These are phyloP conservation scores for Saccharomyces pastorianus DNA, from an alignment of 1,139 yeast genomes.

Conservation along the genomic window DNA sequence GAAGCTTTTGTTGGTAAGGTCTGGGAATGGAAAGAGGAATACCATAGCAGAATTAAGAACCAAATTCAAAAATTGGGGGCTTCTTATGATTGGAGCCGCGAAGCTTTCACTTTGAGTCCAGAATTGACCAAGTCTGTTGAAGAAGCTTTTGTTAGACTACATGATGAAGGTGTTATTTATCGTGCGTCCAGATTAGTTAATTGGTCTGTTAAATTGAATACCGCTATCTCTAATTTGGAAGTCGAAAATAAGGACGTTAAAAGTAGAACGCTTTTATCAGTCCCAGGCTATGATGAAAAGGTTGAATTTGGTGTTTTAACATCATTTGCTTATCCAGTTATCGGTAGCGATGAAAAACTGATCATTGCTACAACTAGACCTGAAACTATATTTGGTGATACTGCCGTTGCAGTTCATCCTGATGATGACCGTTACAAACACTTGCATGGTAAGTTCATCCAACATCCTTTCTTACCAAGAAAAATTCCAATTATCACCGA, in stretches of 20 bases:
- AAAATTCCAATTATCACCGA: conserved; percentile 83
- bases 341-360: conserved; percentile 77
- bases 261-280: conserved; percentile 71
- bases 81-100: conserved; percentile 92
- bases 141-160: conserved; percentile 85
- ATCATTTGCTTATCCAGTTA: conserved; percentile 85
- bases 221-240: conserved; percentile 92
- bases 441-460: conserved; percentile 84
- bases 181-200: conserved; percentile 89
- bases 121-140: conserved; percentile 70
- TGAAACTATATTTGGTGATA: conserved; percentile 95
- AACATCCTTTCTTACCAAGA: conserved; percentile 85
- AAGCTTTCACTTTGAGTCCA: conserved; percentile 86
- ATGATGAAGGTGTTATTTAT: conserved; percentile 92
- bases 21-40: conserved; percentile 98
- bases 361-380: conserved; percentile 98
- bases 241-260: conserved; percentile 86
- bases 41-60: conserved; percentile 73
- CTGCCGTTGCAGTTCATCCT: conserved; percentile 96
- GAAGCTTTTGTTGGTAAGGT: conserved; percentile 81
- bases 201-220: conserved; percentile 92
- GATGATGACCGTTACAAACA: conserved; percentile 87
- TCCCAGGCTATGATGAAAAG: conserved; percentile 85
- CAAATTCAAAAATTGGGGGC: conserved; percentile 90
- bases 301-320: conserved; percentile 95